Conservation (phyloP, 2,329 filamentous ascomycete species). For the Colletotrichum spinosum region DNA sequence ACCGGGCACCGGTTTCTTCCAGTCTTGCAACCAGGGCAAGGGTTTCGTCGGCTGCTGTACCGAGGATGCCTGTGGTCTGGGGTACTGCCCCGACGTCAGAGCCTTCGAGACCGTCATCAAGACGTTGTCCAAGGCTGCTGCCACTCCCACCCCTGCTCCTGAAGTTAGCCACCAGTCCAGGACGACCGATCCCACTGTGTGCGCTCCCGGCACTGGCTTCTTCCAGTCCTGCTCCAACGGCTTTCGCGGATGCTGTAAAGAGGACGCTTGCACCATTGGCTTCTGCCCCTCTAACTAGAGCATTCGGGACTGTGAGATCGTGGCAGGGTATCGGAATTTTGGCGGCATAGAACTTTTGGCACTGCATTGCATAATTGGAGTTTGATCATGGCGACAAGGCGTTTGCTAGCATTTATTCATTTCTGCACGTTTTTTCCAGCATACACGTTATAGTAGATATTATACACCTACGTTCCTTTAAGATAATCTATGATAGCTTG, state of each 20-base stretch:
- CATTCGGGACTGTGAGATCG: too few species aligned
- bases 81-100: conserved; percentile 9
- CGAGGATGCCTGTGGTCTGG: conserved; percentile 9
- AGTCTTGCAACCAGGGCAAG: conserved; percentile 34
- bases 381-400: too few species aligned
- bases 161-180: not conserved
- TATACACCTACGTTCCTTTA: too few species aligned
- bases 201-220: conserved; percentile 27
- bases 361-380: too few species aligned
- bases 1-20: conserved; percentile 22
- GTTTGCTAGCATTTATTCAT: too few species aligned
- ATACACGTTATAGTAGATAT: too few species aligned
- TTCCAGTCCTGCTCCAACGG: conserved; percentile 32
- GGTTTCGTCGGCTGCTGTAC: conserved; percentile 33
- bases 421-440: too few species aligned
- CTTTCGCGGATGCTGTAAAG: conserved; percentile 29
- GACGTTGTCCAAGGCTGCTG: conserved; percentile 28
- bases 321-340: too few species aligned
- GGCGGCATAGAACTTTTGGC: too few species aligned
- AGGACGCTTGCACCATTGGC: conserved; percentile 27
- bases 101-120: not conserved
- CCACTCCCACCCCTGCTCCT: conserved; percentile 26
- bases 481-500: too few species aligned
- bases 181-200: conserved; percentile 13
- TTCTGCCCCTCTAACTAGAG: conserved; percentile 20